Evolutionary conservation across 768 basidiomycete species (phyloP).

Genomic region (Leccinum uliginosum): DNA sequence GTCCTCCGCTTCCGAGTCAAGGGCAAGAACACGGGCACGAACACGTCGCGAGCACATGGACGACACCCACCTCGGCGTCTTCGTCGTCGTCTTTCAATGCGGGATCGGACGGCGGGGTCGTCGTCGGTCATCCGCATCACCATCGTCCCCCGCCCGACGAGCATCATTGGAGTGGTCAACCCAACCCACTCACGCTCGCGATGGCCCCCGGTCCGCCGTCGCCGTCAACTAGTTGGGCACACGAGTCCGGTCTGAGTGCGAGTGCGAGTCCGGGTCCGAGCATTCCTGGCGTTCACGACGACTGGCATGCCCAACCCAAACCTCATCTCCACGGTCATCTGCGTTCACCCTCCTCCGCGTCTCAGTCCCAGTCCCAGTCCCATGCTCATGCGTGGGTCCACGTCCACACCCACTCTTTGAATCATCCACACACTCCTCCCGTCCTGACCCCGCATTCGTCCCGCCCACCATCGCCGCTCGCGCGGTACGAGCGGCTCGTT

Average conservation of each 20-base stretch:
- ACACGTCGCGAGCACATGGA: neutral
- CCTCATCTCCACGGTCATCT: neutral
- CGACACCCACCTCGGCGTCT: conserved; percentile 18
- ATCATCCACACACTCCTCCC: neutral
- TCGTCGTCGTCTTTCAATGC: conserved; percentile 29
- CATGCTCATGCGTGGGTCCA: neutral
- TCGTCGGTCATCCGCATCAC: neutral
- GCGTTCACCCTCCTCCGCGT: neutral
- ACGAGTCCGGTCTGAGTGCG: neutral
- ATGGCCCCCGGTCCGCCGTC: neutral
- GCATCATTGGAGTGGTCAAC: neutral
- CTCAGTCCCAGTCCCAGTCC: neutral
- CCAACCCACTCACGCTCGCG: neutral
- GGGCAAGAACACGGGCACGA: neutral
- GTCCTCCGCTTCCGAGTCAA: neutral
- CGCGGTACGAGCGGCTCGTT: conserved; percentile 76
- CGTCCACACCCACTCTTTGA: neutral
- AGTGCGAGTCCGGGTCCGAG: neutral
- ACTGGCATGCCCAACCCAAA: neutral
- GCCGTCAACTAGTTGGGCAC: neutral
- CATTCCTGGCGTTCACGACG: neutral
- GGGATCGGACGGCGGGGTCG: too few relatives aligned
- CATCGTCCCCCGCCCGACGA: neutral
- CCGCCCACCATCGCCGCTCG: conserved; percentile 22
- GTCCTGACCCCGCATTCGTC: conserved; percentile 7